A percentile compares a stretch with the other conserved stretches of the same genome.
Conservation (phyloP, 2,329 filamentous ascomycete species). For the Epichloe typhina region DNA sequence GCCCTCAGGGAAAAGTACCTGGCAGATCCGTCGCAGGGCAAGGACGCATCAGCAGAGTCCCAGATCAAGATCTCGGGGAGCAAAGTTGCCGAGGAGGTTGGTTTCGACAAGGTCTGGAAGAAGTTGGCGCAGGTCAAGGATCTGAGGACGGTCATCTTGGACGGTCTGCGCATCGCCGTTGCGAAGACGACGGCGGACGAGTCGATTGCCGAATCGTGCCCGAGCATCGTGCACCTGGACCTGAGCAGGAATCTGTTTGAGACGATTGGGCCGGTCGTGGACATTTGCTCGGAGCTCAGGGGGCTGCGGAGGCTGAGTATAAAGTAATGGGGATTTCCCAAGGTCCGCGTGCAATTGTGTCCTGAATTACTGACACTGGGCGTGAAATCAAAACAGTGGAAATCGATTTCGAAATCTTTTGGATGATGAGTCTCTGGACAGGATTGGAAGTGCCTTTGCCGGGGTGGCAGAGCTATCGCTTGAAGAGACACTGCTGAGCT, state of each 20-base stretch:
- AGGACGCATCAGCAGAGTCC: constrained; percentile 22
- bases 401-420: constrained; percentile 51
- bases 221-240: constrained; percentile 65
- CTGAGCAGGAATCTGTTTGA: constrained; percentile 74
- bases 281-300: constrained; percentile 58
- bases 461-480: constrained; percentile 48
- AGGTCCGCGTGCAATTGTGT: too few relatives aligned
- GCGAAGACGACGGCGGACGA: constrained; percentile 20
- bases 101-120: constrained; percentile 81
- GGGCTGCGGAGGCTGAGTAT: constrained; percentile 53
- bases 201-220: constrained; percentile 39
- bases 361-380: not conserved
- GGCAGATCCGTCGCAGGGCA: constrained; percentile 30
- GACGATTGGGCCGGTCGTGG: constrained; percentile 49
- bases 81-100: constrained; percentile 85
- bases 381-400: constrained; percentile 36
- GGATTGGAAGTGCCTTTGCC: constrained; percentile 28
- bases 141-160: constrained; percentile 68
- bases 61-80: constrained; percentile 53
- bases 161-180: constrained; percentile 51
- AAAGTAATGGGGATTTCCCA: constrained; percentile 29
- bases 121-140: constrained; percentile 68
- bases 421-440: constrained; percentile 15
- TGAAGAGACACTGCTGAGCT: constrained; percentile 53
- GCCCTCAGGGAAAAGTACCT: constrained; percentile 79